phyloP scores from a whole-genome alignment of 2,329 filamentous ascomycete species.

The Sclerotinia spermophila region DNA sequence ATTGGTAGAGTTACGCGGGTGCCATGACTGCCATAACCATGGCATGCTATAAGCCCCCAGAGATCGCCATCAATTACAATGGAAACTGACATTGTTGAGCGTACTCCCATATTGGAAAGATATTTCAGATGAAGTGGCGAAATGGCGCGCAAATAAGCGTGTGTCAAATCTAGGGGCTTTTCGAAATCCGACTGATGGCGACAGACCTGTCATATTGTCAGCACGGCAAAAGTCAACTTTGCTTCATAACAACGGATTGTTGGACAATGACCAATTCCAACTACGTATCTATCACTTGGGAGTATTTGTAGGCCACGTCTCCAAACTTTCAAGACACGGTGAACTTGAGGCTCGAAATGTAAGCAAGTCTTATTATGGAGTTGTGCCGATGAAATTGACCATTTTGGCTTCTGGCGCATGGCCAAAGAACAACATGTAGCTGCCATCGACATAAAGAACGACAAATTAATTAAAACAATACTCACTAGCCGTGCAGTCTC shows the following conservation, averaged over 20 bases:
- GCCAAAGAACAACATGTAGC: neutral
- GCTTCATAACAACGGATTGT: neutral
- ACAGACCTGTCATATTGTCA: constrained; percentile 54
- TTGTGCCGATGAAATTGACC: neutral
- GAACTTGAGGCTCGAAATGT: neutral
- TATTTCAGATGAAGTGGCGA: constrained; percentile 89
- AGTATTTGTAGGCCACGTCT: neutral
- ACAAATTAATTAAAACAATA: neutral
- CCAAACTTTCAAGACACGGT: neutral
- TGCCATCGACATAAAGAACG: too few relatives aligned
- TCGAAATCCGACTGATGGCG: constrained; percentile 70
- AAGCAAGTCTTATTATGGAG: neutral
- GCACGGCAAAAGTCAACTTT: neutral
- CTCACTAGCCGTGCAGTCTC: constrained; percentile 65
- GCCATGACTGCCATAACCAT: constrained; percentile 70
- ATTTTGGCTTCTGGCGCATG: neutral
- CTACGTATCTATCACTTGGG: neutral
- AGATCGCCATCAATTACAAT: constrained; percentile 81
- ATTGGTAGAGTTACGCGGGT: constrained; percentile 38
- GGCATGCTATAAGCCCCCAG: constrained; percentile 85
- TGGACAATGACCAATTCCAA: neutral
- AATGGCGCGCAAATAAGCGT: constrained; percentile 80
- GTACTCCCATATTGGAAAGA: constrained; percentile 80
- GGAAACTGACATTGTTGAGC: constrained; percentile 90
- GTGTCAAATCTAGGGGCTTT: constrained; percentile 65